Percentiles rank a stretch among this genome's conserved stretches.
Evolutionary conservation across 805 yeast species (phyloP).

Genomic region (Pichia thaimueangensis): DNA sequence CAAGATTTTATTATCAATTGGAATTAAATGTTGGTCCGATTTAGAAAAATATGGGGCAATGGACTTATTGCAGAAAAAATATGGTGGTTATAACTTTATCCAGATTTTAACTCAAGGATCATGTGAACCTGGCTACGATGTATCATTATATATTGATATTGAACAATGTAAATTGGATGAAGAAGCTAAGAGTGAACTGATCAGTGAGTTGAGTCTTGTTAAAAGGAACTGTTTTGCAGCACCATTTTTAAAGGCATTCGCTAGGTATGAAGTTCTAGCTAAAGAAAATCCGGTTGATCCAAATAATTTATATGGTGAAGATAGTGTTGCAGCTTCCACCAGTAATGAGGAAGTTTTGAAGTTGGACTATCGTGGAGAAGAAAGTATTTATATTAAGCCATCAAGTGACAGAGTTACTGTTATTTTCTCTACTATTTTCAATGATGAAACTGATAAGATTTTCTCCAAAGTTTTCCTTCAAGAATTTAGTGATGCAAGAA

Average conservation of each 20-base stretch:
- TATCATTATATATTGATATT: slow-evolving; percentile 63
- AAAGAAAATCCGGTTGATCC: slow-evolving; percentile 33
- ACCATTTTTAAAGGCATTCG: slow-evolving; percentile 84
- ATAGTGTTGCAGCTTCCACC: slow-evolving; percentile 26
- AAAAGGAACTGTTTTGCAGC: slow-evolving; percentile 88
- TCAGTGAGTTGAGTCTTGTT: slow-evolving; percentile 62
- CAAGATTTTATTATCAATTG: slow-evolving; percentile 58
- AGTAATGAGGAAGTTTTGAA: slow-evolving; percentile 54
- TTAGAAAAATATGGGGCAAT: slow-evolving; percentile 60
- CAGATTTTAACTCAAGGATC: slow-evolving; percentile 28
- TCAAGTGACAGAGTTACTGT: slow-evolving; percentile 95
- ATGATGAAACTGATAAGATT: slow-evolving; percentile 93
- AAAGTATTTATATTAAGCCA: slow-evolving; percentile 84
- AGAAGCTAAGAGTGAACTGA: slow-evolving; percentile 45
- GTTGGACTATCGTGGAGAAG: slow-evolving; percentile 87
- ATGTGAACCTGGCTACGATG: slow-evolving; percentile 77
- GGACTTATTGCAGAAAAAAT: slow-evolving; percentile 45
- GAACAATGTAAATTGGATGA: slow-evolving; percentile 27
- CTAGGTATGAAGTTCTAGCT: slow-evolving; percentile 66
- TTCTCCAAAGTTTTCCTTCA: slow-evolving; percentile 86
- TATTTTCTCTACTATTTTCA: slow-evolving; percentile 87
- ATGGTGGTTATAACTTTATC: slow-evolving; percentile 36
- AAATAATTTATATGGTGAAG: slow-evolving; percentile 37
- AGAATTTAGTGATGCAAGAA: slow-evolving; percentile 94
- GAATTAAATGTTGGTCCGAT: slow-evolving; percentile 73